These are phyloP conservation scores for Hibiscus syriacus DNA, from an alignment of 345 rosid genomes.

Conservation along the genomic window DNA sequence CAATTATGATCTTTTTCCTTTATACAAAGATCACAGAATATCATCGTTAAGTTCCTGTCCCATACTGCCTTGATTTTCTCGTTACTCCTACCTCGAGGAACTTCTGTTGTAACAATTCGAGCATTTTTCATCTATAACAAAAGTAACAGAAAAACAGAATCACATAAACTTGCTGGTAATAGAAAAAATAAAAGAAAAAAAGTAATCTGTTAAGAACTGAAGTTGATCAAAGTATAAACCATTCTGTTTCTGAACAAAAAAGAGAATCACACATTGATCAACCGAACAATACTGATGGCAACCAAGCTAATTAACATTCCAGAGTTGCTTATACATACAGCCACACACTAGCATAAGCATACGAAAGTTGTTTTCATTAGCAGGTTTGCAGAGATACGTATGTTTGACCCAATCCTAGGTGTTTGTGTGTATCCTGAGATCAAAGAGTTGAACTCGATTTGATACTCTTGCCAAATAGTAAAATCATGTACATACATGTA, in stretches of 20 bases:
- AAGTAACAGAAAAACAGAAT: background rate
- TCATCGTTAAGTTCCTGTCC: slow-evolving; percentile 9
- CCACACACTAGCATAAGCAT: background rate
- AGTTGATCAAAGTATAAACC: background rate
- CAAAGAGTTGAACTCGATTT: background rate
- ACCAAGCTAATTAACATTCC: background rate
- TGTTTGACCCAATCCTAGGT: background rate
- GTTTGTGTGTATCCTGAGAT: background rate
- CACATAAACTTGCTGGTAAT: background rate
- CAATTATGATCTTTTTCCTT: slow-evolving; percentile 9
- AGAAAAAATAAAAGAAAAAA: background rate
- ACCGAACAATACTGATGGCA: background rate
- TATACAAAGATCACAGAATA: slow-evolving; percentile 11
- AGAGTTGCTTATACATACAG: background rate
- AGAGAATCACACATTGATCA: background rate
- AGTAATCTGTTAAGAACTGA: background rate
- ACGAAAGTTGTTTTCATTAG: background rate
- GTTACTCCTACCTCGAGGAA: slow-evolving; percentile 7
- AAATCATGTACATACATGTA: background rate
- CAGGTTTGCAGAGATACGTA: background rate
- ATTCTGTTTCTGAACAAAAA: background rate
- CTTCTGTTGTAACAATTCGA: background rate
- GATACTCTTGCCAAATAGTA: background rate
- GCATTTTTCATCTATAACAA: slow-evolving; percentile 10
- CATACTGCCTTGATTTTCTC: slow-evolving; percentile 10